A percentile compares a stretch with the other conserved stretches of the same genome.
Conservation (phyloP, 306 rosid genomes). For the Morella rubra region DNA sequence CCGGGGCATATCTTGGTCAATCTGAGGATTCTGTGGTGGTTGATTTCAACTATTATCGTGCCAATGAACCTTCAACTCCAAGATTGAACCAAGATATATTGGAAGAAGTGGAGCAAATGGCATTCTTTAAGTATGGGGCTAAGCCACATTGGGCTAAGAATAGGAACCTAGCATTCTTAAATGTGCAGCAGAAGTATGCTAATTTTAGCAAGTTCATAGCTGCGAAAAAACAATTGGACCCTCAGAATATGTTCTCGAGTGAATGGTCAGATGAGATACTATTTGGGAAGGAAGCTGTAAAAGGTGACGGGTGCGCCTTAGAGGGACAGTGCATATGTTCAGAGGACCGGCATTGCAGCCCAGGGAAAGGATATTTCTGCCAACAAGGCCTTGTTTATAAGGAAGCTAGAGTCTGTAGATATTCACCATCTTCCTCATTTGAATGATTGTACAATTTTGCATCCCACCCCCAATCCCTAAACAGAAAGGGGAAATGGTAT, state of each 20-base stretch:
- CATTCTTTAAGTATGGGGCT: conserved; percentile 66
- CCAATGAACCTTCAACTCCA: conserved; percentile 51
- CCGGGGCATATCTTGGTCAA: conserved; percentile 66
- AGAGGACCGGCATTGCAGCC: conserved; percentile 65
- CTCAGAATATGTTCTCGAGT: conserved; percentile 57
- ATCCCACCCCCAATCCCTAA: no score
- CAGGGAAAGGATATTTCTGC: conserved; percentile 55
- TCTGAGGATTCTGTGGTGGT: conserved; percentile 64
- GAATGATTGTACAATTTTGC: no score
- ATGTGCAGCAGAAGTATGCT: conserved; percentile 43
- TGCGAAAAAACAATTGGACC: conserved; percentile 54
- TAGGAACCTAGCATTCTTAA: conserved; percentile 57
- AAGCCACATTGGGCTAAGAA: conserved; percentile 87
- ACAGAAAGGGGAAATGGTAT: no score
- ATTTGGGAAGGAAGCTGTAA: conserved; percentile 44
- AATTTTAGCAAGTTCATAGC: conserved; percentile 42
- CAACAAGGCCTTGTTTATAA: conserved; percentile 51
- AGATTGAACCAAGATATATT: conserved; percentile 63
- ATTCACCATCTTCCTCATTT: conserved; percentile 20
- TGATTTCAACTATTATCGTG: conserved; percentile 69
- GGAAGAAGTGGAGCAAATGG: conserved; percentile 82
- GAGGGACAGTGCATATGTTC: conserved; percentile 67
- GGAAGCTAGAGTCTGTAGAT: conserved; percentile 74
- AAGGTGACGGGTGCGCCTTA: conserved; percentile 62
- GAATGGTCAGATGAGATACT: conserved; percentile 61